Conservation (phyloP, 2,329 filamentous ascomycete species). For the Aspergillus pseudoviridinutans region DNA sequence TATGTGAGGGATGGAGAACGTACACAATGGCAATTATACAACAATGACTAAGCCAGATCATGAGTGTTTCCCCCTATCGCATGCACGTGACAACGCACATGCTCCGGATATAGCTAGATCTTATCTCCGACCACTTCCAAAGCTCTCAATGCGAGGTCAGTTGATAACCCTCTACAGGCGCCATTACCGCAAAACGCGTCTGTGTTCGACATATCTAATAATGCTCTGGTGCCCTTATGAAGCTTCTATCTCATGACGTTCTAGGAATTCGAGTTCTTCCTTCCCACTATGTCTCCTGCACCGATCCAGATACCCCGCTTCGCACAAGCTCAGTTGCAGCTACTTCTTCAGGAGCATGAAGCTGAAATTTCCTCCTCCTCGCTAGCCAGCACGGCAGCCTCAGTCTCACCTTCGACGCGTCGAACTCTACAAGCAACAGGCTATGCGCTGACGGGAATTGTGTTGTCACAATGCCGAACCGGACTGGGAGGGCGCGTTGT, state of each 20-base stretch:
- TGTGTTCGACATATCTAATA: neutral
- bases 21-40: too few species aligned
- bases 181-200: neutral
- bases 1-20: too few species aligned
- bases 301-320: slow-evolving; percentile 38
- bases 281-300: neutral
- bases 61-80: too few species aligned
- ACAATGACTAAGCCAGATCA: too few species aligned
- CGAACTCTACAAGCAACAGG: slow-evolving; percentile 42
- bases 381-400: slow-evolving; percentile 37
- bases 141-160: neutral
- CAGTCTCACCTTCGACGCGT: slow-evolving; percentile 40
- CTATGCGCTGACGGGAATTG: slow-evolving; percentile 49
- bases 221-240: neutral
- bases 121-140: neutral
- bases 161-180: neutral
- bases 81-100: neutral
- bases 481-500: slow-evolving; percentile 89
- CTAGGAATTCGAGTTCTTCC: neutral
- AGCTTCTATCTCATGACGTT: neutral
- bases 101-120: neutral
- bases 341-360: slow-evolving; percentile 43
- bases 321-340: slow-evolving; percentile 39
- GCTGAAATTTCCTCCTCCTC: slow-evolving; percentile 42
- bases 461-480: slow-evolving; percentile 71